Evolutionary conservation across 2,329 filamentous ascomycete genomes (phyloP), one percentile per base, ranked within the genome.

Genomic region (Alternaria rosae): DNA sequence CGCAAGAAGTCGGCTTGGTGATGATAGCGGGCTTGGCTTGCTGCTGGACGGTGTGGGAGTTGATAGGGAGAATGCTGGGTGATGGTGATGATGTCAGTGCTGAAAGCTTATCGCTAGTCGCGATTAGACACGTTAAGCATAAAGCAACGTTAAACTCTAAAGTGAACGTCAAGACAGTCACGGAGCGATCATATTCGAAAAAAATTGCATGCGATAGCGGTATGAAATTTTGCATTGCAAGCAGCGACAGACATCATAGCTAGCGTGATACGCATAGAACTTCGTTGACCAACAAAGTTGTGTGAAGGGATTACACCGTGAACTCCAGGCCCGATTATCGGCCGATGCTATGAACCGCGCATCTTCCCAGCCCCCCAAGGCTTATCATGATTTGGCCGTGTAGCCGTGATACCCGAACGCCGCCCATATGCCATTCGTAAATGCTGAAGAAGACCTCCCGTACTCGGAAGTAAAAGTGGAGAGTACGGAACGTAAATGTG

Each of bases 351-450:
- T 59, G 32, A 43, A 57, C 45, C 58, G 47, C 47, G 28, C 47
- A 50, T 50, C 47, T 21, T 9, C 30, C 21, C 17, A 7, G 11
- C 38, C 12, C 25, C 57, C n/a, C 35, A 26, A 26, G 54, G 45
- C 41, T 48, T 21, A 32, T 43, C 58, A 50, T 57, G 30, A 45
- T 44, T 12, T 51, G 42, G 35, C 15, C 41, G 32, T 45, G 42
- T 47, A 54, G 38, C 56, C 50, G 54, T 45, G 38, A 43, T 56
- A 53, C 55, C 30, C 38, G 45, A 73, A 76, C 73, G 70, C 74
- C 73, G 60, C 62, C 61, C 64, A 67, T 57, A 76, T 76, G 73
- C 74, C 45, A 50, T 66, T 57, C 66, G 61, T 70, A 69, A 72
- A 72, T 67, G 68, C 68, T 66, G 61, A 54, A 55, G 52, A 63